Conservation (phyloP, 768 basidiomycete genomes). For the Kwoniella shandongensis region DNA sequence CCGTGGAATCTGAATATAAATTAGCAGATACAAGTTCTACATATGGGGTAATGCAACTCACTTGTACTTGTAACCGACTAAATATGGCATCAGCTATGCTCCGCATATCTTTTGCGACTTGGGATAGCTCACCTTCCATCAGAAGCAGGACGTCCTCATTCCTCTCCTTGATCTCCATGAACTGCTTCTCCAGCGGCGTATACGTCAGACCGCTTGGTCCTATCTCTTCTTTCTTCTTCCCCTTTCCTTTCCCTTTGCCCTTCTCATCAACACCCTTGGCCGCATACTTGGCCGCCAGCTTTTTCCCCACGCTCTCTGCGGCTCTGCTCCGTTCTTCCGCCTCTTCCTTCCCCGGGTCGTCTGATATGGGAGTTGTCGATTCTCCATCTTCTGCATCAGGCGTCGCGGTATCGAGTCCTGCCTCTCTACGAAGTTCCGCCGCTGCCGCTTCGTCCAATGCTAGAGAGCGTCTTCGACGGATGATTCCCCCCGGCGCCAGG, state of each 20-base stretch:
- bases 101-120: not conserved
- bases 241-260: conserved; percentile 30
- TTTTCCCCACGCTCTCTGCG: conserved; percentile 29
- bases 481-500: conserved; percentile 31
- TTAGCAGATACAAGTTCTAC: conserved; percentile 22
- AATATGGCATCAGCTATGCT: not conserved
- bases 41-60: no score
- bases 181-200: conserved; percentile 54
- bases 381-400: conserved; percentile 22
- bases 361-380: conserved; percentile 7
- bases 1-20: conserved; percentile 46
- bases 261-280: conserved; percentile 22
- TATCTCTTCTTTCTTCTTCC: conserved; percentile 49
- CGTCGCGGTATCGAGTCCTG: conserved; percentile 14
- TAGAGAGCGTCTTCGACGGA: conserved; percentile 42
- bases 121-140: conserved; percentile 44
- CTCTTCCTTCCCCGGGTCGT: conserved; percentile 20
- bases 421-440: conserved; percentile 30
- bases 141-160: conserved; percentile 51
- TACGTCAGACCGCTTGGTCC: conserved; percentile 52
- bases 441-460: conserved; percentile 49
- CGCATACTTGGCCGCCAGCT: conserved; percentile 34
- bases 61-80: conserved; percentile 54
- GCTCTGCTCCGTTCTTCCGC: conserved; percentile 23
- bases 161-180: conserved; percentile 50